phyloP scores from a whole-genome alignment of 1,284 basidiomycete genomes.

The Ceratobasidium sp. region DNA sequence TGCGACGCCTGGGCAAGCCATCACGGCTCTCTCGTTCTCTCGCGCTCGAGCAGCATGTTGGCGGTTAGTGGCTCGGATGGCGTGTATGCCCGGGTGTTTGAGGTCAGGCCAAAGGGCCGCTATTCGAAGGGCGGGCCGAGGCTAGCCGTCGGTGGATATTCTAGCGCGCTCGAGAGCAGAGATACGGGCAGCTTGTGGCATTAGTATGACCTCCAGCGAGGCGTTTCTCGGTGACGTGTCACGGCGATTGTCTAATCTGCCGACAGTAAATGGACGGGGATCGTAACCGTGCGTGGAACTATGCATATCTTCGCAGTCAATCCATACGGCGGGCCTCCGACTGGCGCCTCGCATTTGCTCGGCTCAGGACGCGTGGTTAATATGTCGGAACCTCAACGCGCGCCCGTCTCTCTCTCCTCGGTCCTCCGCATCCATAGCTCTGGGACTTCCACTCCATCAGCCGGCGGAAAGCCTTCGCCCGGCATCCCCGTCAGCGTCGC shows the following conservation, averaged over 20 bases:
- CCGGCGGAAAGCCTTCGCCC: slow-evolving; percentile 10
- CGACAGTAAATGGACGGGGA: slow-evolving; percentile 78
- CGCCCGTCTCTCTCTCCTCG: slow-evolving; percentile 58
- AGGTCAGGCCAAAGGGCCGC: no score
- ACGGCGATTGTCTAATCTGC: slow-evolving; percentile 69
- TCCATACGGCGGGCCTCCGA: slow-evolving; percentile 78
- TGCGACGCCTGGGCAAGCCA: slow-evolving; percentile 41
- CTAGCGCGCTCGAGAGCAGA: background rate
- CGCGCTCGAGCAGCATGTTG: slow-evolving; percentile 47
- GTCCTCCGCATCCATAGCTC: background rate
- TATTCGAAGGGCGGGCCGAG: background rate
- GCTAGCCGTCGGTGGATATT: slow-evolving; percentile 56
- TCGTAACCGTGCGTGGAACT: slow-evolving; percentile 67
- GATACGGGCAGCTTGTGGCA: slow-evolving; percentile 65
- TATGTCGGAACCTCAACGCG: slow-evolving; percentile 63
- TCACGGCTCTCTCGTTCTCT: slow-evolving; percentile 56
- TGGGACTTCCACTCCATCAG: background rate
- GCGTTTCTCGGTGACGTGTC: slow-evolving; percentile 76
- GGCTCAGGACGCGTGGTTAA: slow-evolving; percentile 61
- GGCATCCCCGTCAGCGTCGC: slow-evolving; percentile 60
- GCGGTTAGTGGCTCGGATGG: slow-evolving; percentile 43
- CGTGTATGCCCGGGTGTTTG: no score
- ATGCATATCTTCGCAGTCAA: slow-evolving; percentile 66
- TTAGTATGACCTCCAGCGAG: slow-evolving; percentile 77
- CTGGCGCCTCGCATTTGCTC: slow-evolving; percentile 73